phyloP scores from a whole-genome alignment of 148 eudicot genomes.

The Diospyros kaki region DNA sequence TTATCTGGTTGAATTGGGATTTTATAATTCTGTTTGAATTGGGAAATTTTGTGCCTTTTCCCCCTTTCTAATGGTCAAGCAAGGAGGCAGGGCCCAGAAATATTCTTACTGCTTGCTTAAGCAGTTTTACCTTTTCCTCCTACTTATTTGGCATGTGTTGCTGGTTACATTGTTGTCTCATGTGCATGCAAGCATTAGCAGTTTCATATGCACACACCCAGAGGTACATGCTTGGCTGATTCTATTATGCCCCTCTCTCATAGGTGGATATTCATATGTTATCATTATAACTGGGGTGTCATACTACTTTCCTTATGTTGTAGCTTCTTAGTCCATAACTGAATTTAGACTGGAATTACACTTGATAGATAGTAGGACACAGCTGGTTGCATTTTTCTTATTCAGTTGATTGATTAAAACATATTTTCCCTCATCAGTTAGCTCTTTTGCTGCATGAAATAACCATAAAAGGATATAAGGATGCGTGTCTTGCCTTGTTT shows the following conservation, averaged over 20 bases:
- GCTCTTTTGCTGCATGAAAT: background rate
- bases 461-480: background rate
- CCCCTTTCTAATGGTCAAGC: background rate
- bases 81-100: conserved; percentile 3
- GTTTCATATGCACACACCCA: background rate
- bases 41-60: background rate
- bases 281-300: background rate
- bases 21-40: background rate
- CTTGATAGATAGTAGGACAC: no score
- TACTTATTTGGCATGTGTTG: background rate
- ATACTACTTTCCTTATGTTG: background rate
- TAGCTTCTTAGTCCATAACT: background rate
- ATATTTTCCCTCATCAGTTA: background rate
- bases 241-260: background rate
- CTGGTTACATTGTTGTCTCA: background rate
- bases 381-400: no score
- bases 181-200: conserved; percentile 1
- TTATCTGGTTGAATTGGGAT: conserved; percentile 5
- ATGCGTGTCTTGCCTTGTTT: no score
- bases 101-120: background rate
- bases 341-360: no score
- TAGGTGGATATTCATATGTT: background rate
- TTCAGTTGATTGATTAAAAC: background rate
- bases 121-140: background rate
- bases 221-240: background rate